Percentiles rank a stretch among this genome's conserved stretches.
Evolutionary conservation across 106 monocot genomes (phyloP).

Genomic region (Ottelia alismoides): DNA sequence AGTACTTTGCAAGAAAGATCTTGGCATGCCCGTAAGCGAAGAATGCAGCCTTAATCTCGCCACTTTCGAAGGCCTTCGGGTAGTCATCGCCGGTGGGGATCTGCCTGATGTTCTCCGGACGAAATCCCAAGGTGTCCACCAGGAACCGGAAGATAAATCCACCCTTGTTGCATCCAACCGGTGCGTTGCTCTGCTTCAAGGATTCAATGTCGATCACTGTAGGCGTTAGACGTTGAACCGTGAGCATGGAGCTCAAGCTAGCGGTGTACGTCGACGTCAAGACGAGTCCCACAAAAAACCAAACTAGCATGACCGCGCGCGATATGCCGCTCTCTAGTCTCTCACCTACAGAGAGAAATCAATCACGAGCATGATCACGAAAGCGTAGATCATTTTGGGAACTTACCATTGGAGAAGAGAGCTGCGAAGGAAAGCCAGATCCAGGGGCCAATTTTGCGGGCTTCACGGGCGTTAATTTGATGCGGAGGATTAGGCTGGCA

Average conservation of each 20-base stretch:
- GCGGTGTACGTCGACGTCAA: constrained; percentile 32
- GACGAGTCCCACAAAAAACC: constrained; percentile 35
- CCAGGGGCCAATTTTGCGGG: background rate
- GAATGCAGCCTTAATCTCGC: constrained; percentile 13
- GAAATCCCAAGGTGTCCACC: constrained; percentile 2
- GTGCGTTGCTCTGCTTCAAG: background rate
- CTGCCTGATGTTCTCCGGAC: constrained; percentile 7
- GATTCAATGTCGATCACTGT: constrained; percentile 2
- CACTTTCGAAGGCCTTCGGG: constrained; percentile 5
- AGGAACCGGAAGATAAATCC: constrained; percentile 7
- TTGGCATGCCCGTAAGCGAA: constrained; percentile 16
- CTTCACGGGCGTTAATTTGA: too few relatives aligned
- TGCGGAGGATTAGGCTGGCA: background rate
- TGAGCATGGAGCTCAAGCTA: constrained; percentile 30
- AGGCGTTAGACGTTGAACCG: constrained; percentile 20
- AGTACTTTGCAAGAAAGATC: constrained; percentile 15
- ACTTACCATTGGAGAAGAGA: constrained; percentile 17
- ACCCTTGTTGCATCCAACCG: constrained; percentile 4
- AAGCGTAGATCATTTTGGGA: too few relatives aligned
- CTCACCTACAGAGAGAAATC: constrained; percentile 5
- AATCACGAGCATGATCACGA: too few relatives aligned
- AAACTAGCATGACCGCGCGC: constrained; percentile 13
- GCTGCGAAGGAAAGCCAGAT: constrained; percentile 9
- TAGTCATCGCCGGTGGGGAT: constrained; percentile 8
- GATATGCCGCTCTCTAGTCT: constrained; percentile 12